Conservation (phyloP, 1,284 basidiomycete species). For the Ustilago lituana region DNA sequence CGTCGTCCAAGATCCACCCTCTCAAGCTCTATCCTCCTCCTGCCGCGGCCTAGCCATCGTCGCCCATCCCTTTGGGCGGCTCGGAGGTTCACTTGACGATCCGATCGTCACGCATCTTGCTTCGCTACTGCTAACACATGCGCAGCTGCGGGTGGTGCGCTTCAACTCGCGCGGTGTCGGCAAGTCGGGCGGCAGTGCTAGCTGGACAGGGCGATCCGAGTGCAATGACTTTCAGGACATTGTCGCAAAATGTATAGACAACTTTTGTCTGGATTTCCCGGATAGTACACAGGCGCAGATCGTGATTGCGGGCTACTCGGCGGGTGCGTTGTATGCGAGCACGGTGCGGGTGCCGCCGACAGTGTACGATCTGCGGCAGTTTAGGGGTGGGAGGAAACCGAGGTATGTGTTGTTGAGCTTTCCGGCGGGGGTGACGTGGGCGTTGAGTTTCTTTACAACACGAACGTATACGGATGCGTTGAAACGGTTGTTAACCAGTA, state of each 20-base stretch:
- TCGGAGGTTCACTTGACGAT: slow-evolving; percentile 49
- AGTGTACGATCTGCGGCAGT: slow-evolving; percentile 28
- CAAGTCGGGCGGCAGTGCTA: slow-evolving; percentile 30
- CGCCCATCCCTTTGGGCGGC: slow-evolving; percentile 39
- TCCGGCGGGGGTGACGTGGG: slow-evolving; percentile 49
- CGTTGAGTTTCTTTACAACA: slow-evolving; percentile 41
- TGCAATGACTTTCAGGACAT: slow-evolving; percentile 45
- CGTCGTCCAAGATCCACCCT: slow-evolving; percentile 32
- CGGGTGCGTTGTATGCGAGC: slow-evolving; percentile 39
- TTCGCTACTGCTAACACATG: slow-evolving; percentile 17
- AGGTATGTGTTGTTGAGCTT: slow-evolving; percentile 48
- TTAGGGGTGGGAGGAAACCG: slow-evolving; percentile 23
- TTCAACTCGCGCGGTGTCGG: slow-evolving; percentile 54
- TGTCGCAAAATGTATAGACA: slow-evolving; percentile 26
- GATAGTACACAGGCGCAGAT: slow-evolving; percentile 10
- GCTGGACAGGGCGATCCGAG: slow-evolving; percentile 48
- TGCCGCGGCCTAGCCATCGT: slow-evolving; percentile 37
- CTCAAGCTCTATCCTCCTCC: slow-evolving; percentile 5
- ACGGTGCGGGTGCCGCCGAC: slow-evolving; percentile 11
- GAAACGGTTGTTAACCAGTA: slow-evolving; percentile 20
- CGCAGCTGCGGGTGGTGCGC: slow-evolving; percentile 30
- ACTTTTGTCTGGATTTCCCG: slow-evolving; percentile 33
- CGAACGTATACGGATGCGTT: slow-evolving; percentile 23
- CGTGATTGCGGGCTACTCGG: slow-evolving; percentile 41
- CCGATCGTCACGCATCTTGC: slow-evolving; percentile 38